Conservation (phyloP, 352 stramenopile species). For the Phytophthora podocarpi region DNA sequence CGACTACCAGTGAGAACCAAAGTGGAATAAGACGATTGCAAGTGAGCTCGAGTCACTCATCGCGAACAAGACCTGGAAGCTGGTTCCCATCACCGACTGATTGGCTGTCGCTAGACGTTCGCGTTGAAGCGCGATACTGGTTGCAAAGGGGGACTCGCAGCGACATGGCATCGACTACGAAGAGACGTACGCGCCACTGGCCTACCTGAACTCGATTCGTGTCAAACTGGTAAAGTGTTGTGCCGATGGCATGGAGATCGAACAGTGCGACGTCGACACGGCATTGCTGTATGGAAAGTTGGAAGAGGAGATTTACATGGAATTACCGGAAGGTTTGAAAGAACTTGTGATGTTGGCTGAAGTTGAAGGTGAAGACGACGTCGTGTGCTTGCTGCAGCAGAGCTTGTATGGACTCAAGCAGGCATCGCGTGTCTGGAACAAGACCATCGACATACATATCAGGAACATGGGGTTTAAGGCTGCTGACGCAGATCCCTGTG, state of each 20-base stretch:
- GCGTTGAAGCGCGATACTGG: conserved; percentile 1
- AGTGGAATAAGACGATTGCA: conserved; percentile 13
- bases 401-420: too few species aligned
- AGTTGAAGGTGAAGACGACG: too few species aligned
- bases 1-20: neutral
- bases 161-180: neutral
- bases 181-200: neutral
- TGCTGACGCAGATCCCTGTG: too few species aligned
- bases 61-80: conserved; percentile 14
- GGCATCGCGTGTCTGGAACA: too few species aligned
- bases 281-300: conserved; percentile 1
- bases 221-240: neutral
- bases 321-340: conserved; percentile 1
- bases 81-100: conserved; percentile 10
- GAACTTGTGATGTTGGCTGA: too few species aligned
- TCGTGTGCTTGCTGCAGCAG: too few species aligned
- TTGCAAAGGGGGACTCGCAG: neutral
- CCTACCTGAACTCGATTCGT: neutral
- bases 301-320: neutral
- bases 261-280: too few species aligned
- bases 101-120: conserved; percentile 4
- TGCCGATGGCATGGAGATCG: neutral
- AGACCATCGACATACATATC: too few species aligned
- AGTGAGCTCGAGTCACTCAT: conserved; percentile 16
- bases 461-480: too few species aligned